A percentile compares a stretch with the other conserved stretches of the same genome.
phyloP scores from a whole-genome alignment of 2,329 filamentous ascomycete species.

The Ceratocystis cubensis region DNA sequence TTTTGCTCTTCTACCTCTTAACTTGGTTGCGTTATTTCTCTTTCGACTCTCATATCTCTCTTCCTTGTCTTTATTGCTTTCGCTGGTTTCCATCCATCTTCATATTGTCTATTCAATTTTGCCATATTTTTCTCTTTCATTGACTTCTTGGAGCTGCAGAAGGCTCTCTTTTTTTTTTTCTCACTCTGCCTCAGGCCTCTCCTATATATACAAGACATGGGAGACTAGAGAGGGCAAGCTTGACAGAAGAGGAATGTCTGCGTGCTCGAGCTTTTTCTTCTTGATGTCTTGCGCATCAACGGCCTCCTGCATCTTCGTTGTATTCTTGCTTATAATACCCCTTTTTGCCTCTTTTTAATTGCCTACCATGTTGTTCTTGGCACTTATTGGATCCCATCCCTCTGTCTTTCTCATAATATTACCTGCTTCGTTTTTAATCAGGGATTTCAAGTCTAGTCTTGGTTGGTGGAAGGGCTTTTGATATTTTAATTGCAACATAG shows the following conservation, averaged over 20 bases:
- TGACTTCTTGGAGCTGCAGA: not conserved
- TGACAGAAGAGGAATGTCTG: not conserved
- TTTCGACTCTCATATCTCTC: not conserved
- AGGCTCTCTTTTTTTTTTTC: not conserved
- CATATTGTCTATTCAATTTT: conserved; percentile 11
- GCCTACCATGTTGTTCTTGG: not conserved
- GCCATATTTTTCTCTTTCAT: conserved; percentile 1
- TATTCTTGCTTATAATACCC: conserved; percentile 40
- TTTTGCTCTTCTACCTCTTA: conserved; percentile 9
- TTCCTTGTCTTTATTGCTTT: conserved; percentile 11
- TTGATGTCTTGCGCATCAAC: conserved; percentile 18
- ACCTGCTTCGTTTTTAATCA: not conserved
- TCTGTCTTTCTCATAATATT: not conserved
- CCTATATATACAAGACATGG: not conserved
- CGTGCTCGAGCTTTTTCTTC: conserved; percentile 3
- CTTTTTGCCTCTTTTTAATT: conserved; percentile 25
- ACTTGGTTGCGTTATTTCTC: conserved; percentile 8
- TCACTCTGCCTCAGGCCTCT: not conserved
- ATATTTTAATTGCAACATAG: not conserved
- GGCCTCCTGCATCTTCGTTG: conserved; percentile 20
- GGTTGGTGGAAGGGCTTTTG: not conserved
- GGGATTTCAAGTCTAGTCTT: not conserved
- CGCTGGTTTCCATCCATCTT: conserved; percentile 6
- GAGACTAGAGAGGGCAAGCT: not conserved
- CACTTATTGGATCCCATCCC: not conserved